Evolutionary conservation across 495 filamentous ascomycete genomes (phyloP).

Genomic region (Rhizodiscina lignyota): DNA sequence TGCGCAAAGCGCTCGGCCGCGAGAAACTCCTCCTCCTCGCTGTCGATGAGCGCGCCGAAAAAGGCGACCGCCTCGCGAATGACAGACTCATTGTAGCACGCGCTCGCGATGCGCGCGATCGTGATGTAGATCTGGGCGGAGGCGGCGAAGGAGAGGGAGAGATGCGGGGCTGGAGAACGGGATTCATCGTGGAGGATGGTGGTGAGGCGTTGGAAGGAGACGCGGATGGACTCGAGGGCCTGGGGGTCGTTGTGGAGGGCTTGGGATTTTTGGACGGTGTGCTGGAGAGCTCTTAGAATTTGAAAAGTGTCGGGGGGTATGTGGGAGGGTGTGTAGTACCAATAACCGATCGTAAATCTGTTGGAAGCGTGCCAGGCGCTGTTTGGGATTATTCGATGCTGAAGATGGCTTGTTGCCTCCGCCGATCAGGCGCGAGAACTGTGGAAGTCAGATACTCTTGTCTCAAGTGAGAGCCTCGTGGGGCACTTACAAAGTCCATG

Average conservation of each 20-base stretch:
- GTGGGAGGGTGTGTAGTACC: slow-evolving; percentile 34
- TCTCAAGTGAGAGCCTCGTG: background rate
- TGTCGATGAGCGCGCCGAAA: slow-evolving; percentile 82
- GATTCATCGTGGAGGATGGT: slow-evolving; percentile 75
- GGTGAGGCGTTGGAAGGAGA: slow-evolving; percentile 49
- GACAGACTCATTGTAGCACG: slow-evolving; percentile 61
- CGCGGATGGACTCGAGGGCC: slow-evolving; percentile 31
- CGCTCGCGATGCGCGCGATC: slow-evolving; percentile 68
- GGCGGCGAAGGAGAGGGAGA: slow-evolving; percentile 70
- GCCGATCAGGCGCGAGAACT: slow-evolving; percentile 87
- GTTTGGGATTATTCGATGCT: slow-evolving; percentile 57
- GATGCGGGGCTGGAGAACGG: slow-evolving; percentile 69
- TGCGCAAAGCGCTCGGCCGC: slow-evolving; percentile 70
- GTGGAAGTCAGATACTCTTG: background rate
- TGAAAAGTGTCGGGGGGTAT: too few species aligned
- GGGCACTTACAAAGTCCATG: background rate
- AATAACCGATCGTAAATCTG: slow-evolving; percentile 70
- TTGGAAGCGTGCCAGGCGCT: slow-evolving; percentile 81
- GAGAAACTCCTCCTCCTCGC: slow-evolving; percentile 86
- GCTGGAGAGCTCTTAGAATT: background rate
- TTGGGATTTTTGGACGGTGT: slow-evolving; percentile 37
- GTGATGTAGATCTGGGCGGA: slow-evolving; percentile 74
- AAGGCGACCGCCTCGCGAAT: slow-evolving; percentile 67
- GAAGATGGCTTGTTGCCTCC: slow-evolving; percentile 49
- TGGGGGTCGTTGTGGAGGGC: slow-evolving; percentile 33